Conservation (phyloP, 345 rosid species). For the Euphorbia lathyris region DNA sequence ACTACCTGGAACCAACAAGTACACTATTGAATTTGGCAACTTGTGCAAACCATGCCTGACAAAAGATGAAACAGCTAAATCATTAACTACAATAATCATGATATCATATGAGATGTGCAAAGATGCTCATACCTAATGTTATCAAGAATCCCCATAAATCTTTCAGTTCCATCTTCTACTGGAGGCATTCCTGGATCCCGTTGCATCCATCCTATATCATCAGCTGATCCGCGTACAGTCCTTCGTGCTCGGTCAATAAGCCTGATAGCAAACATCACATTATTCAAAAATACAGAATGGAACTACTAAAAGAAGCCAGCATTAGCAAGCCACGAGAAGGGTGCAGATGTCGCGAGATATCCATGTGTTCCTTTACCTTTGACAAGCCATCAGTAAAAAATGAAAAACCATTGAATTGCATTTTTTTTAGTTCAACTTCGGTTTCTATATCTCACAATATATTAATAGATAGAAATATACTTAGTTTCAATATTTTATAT, state of each 20-base stretch:
- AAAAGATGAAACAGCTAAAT: constrained; percentile 20
- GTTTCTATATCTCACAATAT: too few relatives aligned
- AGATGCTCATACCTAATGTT: constrained; percentile 61
- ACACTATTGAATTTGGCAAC: constrained; percentile 75
- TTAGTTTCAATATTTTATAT: too few relatives aligned
- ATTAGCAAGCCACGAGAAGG: neutral
- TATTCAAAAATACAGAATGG: neutral
- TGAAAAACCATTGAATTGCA: neutral
- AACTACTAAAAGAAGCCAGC: neutral
- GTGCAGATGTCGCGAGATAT: neutral
- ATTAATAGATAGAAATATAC: too few relatives aligned
- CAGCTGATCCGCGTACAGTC: constrained; percentile 94
- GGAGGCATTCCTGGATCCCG: constrained; percentile 68
- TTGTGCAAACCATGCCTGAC: constrained; percentile 93
- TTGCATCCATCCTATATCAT: constrained; percentile 95
- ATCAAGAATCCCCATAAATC: constrained; percentile 64
- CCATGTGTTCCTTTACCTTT: neutral
- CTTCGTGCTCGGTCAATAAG: constrained; percentile 84
- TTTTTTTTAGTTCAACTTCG: neutral
- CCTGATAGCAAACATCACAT: constrained; percentile 36
- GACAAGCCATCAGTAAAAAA: neutral
- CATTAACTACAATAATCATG: constrained; percentile 26
- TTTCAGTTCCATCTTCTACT: constrained; percentile 87
- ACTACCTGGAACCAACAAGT: constrained; percentile 90
- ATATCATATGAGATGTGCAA: constrained; percentile 16